A percentile compares a stretch with the other conserved stretches of the same genome.
phyloP scores from a whole-genome alignment of 768 basidiomycete species.

The Lentinula detonsa region DNA sequence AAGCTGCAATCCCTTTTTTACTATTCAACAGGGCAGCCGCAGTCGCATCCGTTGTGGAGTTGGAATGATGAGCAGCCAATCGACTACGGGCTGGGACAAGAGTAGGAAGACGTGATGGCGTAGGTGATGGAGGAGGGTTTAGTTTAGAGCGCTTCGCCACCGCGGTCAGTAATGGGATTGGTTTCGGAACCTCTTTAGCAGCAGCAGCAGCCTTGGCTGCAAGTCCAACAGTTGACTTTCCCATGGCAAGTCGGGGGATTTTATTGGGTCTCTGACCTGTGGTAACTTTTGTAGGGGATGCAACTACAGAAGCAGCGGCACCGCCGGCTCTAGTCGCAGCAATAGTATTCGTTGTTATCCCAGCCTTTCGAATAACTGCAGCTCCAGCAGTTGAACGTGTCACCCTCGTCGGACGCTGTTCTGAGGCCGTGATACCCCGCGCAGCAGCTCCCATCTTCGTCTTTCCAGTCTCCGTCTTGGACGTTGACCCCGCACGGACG shows the following conservation, averaged over 20 bases:
- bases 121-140: slow-evolving; percentile 52
- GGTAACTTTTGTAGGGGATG: slow-evolving; percentile 36
- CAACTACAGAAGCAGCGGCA: slow-evolving; percentile 13
- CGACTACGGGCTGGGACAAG: slow-evolving; percentile 55
- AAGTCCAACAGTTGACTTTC: slow-evolving; percentile 34
- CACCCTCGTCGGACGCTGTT: slow-evolving; percentile 68
- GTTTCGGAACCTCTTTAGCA: slow-evolving; percentile 23
- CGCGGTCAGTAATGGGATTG: slow-evolving; percentile 22
- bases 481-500: slow-evolving; percentile 18
- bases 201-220: slow-evolving; percentile 33
- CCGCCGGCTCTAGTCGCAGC: slow-evolving; percentile 6
- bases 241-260: slow-evolving; percentile 59
- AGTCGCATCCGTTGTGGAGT: slow-evolving; percentile 47
- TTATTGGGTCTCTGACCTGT: slow-evolving; percentile 54
- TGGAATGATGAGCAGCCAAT: slow-evolving; percentile 28
- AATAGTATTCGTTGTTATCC: slow-evolving; percentile 21
- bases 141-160: slow-evolving; percentile 18
- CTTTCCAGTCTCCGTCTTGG: slow-evolving; percentile 14
- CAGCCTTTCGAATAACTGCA: slow-evolving; percentile 48
- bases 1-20: slow-evolving; percentile 27
- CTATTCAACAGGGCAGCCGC: slow-evolving; percentile 25
- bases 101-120: slow-evolving; percentile 74
- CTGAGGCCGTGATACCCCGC: slow-evolving; percentile 54
- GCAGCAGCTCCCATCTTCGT: slow-evolving; percentile 30
- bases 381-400: slow-evolving; percentile 64